phyloP scores from a whole-genome alignment of 2,329 filamentous ascomycete genomes.

The Nigrospora oryzae region DNA sequence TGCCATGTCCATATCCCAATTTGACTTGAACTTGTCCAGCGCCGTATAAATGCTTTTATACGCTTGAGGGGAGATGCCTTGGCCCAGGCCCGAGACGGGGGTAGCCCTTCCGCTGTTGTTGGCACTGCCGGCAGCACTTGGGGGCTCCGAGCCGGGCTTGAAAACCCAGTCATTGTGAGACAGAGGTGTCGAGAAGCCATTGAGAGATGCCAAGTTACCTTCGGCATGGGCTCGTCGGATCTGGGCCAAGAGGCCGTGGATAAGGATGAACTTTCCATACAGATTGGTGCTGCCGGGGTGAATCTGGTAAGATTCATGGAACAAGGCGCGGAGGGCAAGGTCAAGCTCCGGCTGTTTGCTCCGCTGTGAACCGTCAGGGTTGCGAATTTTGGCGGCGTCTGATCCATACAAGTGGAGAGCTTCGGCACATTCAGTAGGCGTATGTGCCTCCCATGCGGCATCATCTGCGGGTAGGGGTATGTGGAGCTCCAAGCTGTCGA shows the following conservation, averaged over 20 bases:
- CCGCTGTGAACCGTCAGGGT: slow-evolving; percentile 53
- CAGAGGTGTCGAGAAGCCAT: slow-evolving; percentile 43
- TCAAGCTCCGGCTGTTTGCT: slow-evolving; percentile 58
- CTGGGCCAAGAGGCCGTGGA: slow-evolving; percentile 59
- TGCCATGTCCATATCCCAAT: slow-evolving; percentile 63
- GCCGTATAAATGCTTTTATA: slow-evolving; percentile 44
- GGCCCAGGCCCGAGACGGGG: slow-evolving; percentile 28
- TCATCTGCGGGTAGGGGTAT: slow-evolving; percentile 67
- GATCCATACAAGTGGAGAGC: slow-evolving; percentile 56
- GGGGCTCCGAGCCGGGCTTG: slow-evolving; percentile 28
- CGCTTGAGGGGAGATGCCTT: slow-evolving; percentile 32
- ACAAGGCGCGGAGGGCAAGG: slow-evolving; percentile 50
- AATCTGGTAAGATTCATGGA: slow-evolving; percentile 50
- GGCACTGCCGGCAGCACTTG: slow-evolving; percentile 31
- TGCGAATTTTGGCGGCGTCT: slow-evolving; percentile 43
- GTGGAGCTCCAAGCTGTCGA: slow-evolving; percentile 55
- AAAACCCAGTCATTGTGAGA: slow-evolving; percentile 51
- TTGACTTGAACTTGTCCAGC: slow-evolving; percentile 63
- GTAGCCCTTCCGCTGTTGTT: slow-evolving; percentile 37
- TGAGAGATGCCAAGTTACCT: slow-evolving; percentile 25
- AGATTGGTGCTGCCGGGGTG: slow-evolving; percentile 60
- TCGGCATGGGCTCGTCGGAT: slow-evolving; percentile 38
- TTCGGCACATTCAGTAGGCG: slow-evolving; percentile 50
- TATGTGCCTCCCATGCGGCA: slow-evolving; percentile 62
- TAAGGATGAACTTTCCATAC: slow-evolving; percentile 65